Percentiles rank a stretch among this genome's conserved stretches.
Evolutionary conservation across 306 rosid genomes (phyloP).

Genomic region (Corylus avellana): DNA sequence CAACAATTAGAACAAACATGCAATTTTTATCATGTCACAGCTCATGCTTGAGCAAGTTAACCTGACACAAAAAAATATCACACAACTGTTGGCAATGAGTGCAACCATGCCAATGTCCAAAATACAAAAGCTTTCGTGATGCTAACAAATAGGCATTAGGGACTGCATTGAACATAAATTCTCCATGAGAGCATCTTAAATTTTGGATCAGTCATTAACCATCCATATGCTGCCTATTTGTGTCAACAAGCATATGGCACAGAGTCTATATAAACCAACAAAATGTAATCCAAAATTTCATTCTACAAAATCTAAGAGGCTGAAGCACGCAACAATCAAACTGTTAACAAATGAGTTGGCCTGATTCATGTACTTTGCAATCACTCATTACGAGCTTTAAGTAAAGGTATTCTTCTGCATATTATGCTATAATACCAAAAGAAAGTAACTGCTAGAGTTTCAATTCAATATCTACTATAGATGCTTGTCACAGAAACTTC

Average conservation of each 20-base stretch:
- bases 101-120: background rate
- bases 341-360: background rate
- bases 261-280: background rate
- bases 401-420: background rate
- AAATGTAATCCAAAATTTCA: background rate
- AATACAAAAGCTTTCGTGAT: background rate
- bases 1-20: background rate
- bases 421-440: background rate
- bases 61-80: background rate
- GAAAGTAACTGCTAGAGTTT: background rate
- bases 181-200: background rate
- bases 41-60: background rate
- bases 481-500: background rate
- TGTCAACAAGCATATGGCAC: background rate
- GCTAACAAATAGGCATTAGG: background rate
- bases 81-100: background rate
- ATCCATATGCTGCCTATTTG: background rate
- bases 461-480: background rate
- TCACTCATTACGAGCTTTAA: background rate
- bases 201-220: background rate
- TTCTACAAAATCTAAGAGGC: background rate
- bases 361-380: background rate
- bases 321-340: background rate
- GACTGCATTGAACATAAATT: background rate
- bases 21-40: background rate